phyloP scores from a whole-genome alignment of 164 flowering plant species.

The Chimonanthus salicifolius region DNA sequence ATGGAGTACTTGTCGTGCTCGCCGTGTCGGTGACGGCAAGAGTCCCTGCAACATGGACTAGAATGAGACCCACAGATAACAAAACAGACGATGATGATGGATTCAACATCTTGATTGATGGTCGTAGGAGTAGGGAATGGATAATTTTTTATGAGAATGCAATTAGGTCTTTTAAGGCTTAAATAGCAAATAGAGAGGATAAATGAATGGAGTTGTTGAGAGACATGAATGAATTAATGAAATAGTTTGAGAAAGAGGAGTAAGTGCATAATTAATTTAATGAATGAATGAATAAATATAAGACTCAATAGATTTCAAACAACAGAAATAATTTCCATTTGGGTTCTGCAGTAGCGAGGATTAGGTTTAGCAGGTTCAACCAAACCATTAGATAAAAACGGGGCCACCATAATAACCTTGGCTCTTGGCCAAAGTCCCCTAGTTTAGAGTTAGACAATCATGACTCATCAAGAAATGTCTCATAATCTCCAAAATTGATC shows the following conservation, averaged over 20 bases:
- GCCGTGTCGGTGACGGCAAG: constrained; percentile 14
- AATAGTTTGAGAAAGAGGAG: neutral
- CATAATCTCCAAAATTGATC: too few relatives aligned
- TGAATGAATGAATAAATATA: neutral
- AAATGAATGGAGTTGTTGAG: neutral
- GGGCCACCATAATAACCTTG: too few relatives aligned
- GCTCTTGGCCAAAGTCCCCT: too few relatives aligned
- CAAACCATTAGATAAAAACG: neutral
- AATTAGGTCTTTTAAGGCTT: neutral
- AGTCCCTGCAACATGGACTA: constrained; percentile 6
- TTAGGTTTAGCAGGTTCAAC: neutral
- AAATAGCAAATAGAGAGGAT: neutral
- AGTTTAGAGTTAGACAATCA: too few relatives aligned
- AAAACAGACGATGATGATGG: constrained; percentile 13
- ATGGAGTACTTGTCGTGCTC: constrained; percentile 4
- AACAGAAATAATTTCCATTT: neutral
- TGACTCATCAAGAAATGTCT: too few relatives aligned
- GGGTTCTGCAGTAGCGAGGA: neutral
- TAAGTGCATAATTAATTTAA: neutral
- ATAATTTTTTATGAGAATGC: neutral
- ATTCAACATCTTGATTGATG: constrained; percentile 20
- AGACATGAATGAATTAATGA: neutral
- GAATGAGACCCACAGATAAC: constrained; percentile 21
- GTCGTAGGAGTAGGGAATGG: neutral
- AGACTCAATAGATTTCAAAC: too few relatives aligned